Base-by-base conservation (phyloP, 305 asterid species). In the Petunia hybrid region DNA sequence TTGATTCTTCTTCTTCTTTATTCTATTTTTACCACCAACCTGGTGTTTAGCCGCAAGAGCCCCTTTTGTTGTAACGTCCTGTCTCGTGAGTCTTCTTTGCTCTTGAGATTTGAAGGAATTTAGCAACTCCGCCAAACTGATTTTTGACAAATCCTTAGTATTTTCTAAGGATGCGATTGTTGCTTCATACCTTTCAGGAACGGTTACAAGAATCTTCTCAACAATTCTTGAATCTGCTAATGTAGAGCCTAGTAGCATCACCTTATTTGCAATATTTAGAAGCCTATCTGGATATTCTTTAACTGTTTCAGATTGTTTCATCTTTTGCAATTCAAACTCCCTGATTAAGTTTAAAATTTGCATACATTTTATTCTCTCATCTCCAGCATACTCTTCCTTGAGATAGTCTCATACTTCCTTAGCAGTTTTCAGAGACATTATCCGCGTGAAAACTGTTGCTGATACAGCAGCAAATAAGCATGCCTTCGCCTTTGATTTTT, bases 401-500 rank as follows among this genome's bases (percentile, higher is more conserved):
- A 79, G 65, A 62, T 39, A 83, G 55, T 79, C 56, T 71, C 64
- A 83, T 8, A 83, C n/a, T 10, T 38, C 81, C 2, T 59, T 59
- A 9, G 77, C 16, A 45, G 62, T 10, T 55, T 83, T 79, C 36
- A 57, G 3, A 71, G 77, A 59, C 80, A 83, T 83, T 5, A 78
- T 70, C 31, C 53, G 59, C 38, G 70, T 80, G 74, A 84, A 74
- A n/a, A 84, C 61, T 3, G 46, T 57, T 46, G 70, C 6, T 4
- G 82, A 80, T 5, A 77, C 76, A 8, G 48, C 77, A 75, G 42
- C 82, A 80, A 76, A 80, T n/a, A 67, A 48, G 16, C 42, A 61
- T 14, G 86, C 67, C 43, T 77, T 84, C 6, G 82, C 84, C 80
- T 84, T 84, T 16, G 68, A 79, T 42, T 83, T 83, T 35, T 10